Base-by-base conservation (phyloP, 2,329 filamentous ascomycete species). In the Pseudopyricularia cyperi region DNA sequence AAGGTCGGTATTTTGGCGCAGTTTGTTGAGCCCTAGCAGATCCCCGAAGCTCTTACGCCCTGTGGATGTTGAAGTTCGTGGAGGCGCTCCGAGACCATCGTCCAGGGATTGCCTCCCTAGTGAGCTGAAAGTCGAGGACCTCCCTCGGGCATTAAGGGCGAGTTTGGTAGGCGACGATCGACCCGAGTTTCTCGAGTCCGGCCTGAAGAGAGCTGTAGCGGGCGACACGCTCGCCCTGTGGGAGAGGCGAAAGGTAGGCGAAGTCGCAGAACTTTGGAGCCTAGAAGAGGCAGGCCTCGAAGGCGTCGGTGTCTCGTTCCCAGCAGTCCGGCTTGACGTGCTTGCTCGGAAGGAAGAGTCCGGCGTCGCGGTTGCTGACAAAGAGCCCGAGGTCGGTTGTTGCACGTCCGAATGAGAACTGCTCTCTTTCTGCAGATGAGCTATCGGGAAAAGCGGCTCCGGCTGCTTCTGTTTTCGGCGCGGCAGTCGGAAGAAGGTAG, bases 11-110 rank as follows among this genome's bases (percentile, higher is more conserved):
- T 88, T 87, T 61, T 94, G 87, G 48, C 91, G 80, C 54, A 95
- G 76, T 56, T 90, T 80, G 56, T 81, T 77, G 19, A 96, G 71
- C 14, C 81, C 84, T 60, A 98, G 82, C 19, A 97, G 72, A 58
- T 95, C 93, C 51, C 90, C 89, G 60, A 98, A 89, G 66, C 91
- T 97, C 67, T 90, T 93, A 52, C 93, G 80, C 5, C 90, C 89
- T n/a, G 85, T 91, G 0, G 89, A 95, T 1, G 85, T 88, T 1
- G 90, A 95, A 6, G 82, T 90, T 50, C 89, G 77, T 4, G 82
- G 82, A 3, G 84, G 81, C 7, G 80, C 48, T 3, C 28, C 73
- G 5, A 85, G 75, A 52, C 83, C 80, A 33, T 85, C 80, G 55
- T 89, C 87, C 52, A 82, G 81, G 1, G 84, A 87, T 52, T 79